phyloP scores from a whole-genome alignment of 495 filamentous ascomycete genomes.

The Neohortaea acidophila region DNA sequence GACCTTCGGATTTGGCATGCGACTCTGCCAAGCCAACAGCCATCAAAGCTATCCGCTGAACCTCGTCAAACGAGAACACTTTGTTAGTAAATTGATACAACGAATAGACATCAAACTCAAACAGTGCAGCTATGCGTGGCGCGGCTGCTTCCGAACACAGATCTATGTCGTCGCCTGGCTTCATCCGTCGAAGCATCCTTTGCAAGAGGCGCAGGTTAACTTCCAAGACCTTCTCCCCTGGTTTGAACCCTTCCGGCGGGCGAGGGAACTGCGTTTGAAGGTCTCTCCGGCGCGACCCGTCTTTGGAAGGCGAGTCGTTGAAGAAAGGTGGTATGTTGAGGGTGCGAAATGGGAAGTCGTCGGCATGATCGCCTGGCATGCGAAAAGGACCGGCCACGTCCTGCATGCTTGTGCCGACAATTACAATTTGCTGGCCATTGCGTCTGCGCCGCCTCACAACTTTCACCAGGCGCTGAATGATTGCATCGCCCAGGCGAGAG shows the following conservation, averaged over 20 bases:
- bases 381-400: not conserved
- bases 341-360: slow-evolving; percentile 33
- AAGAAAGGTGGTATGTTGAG: slow-evolving; percentile 17
- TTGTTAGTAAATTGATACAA: slow-evolving; percentile 9
- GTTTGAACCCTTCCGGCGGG: no score
- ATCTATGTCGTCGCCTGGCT: slow-evolving; percentile 6
- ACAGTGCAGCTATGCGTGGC: no score
- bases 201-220: slow-evolving; percentile 59
- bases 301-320: not conserved
- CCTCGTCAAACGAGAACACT: slow-evolving; percentile 22
- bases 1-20: slow-evolving; percentile 1
- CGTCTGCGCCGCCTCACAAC: slow-evolving; percentile 54
- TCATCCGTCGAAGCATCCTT: slow-evolving; percentile 40
- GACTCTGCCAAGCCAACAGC: slow-evolving; percentile 19
- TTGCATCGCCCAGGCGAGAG: slow-evolving; percentile 43
- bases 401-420: slow-evolving; percentile 51
- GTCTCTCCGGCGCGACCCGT: not conserved
- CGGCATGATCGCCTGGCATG: slow-evolving; percentile 10
- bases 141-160: not conserved
- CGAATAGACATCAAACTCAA: not conserved
- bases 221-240: slow-evolving; percentile 27
- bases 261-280: no score
- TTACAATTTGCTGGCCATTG: slow-evolving; percentile 51
- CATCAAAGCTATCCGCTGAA: slow-evolving; percentile 23
- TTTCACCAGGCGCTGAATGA: slow-evolving; percentile 50